Percentiles rank a stretch among this genome's conserved stretches.
Evolutionary conservation across 768 basidiomycete genomes (phyloP).

Genomic region (Dioszegia crocea): DNA sequence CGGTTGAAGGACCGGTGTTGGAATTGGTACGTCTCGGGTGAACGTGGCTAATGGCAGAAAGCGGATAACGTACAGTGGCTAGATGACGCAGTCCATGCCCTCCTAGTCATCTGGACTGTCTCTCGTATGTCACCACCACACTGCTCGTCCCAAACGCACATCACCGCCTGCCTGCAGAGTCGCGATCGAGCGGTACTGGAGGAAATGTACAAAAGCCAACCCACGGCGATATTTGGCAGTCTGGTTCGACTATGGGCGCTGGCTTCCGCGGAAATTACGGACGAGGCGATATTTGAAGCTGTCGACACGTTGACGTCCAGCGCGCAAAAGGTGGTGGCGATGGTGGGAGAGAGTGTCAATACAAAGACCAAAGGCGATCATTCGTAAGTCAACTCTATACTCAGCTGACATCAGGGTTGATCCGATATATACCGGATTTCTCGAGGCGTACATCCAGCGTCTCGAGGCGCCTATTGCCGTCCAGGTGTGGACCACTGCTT

Average conservation of each 20-base stretch:
- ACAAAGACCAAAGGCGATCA: constrained; percentile 8
- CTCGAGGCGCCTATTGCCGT: constrained; percentile 86
- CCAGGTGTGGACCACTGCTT: constrained; percentile 81
- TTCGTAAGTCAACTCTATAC: not conserved
- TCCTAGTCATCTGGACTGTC: constrained; percentile 68
- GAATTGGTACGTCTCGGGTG: not conserved
- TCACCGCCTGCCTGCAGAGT: constrained; percentile 62
- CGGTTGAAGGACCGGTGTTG: constrained; percentile 57
- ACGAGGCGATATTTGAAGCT: constrained; percentile 60
- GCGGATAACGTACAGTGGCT: constrained; percentile 67
- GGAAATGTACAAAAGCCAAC: constrained; percentile 74
- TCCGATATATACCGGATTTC: constrained; percentile 56
- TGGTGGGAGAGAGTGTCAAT: constrained; percentile 69
- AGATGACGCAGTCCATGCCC: constrained; percentile 72
- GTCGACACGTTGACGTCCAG: constrained; percentile 77
- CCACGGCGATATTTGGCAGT: constrained; percentile 76
- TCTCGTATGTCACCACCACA: not conserved
- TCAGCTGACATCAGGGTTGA: constrained; percentile 10
- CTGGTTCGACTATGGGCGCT: constrained; percentile 73
- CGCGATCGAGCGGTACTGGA: constrained; percentile 78
- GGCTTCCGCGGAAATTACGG: constrained; percentile 52
- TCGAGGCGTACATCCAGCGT: constrained; percentile 76
- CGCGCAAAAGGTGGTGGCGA: constrained; percentile 79
- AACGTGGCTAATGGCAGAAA: constrained; percentile 52
- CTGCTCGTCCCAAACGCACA: constrained; percentile 45